Conservation (phyloP, 1,284 basidiomycete species). For the Mycena sp. region DNA sequence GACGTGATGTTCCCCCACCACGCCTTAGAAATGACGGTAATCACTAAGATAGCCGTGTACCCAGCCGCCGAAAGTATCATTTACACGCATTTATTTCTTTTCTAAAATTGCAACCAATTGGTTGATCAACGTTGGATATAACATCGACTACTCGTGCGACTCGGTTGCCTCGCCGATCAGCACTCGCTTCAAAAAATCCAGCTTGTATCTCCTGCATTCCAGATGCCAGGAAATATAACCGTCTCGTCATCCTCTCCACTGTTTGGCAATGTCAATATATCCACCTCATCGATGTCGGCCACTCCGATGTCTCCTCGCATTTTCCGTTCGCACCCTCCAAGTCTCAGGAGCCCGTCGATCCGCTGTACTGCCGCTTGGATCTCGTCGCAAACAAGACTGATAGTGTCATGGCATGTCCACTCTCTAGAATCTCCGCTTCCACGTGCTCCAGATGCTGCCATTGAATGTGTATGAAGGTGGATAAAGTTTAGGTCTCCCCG, state of each 20-base stretch:
- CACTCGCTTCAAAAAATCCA: not conserved
- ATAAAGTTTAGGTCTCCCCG: conserved; percentile 22
- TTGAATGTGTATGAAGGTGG: conserved; percentile 13
- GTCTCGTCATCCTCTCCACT: conserved; percentile 19
- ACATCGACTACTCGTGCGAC: too few species aligned
- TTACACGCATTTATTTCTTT: too few species aligned
- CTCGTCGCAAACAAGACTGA: conserved; percentile 19
- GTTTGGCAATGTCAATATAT: conserved; percentile 10
- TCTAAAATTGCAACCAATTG: too few species aligned
- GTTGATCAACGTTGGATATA: too few species aligned
- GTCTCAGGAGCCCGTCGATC: conserved; percentile 16
- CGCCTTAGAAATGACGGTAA: too few species aligned
- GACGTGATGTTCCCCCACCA: too few species aligned
- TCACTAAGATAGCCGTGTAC: too few species aligned
- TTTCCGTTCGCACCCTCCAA: conserved; percentile 19
- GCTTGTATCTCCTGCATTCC: conserved; percentile 3
- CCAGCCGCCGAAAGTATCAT: too few species aligned
- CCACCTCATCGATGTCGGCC: conserved; percentile 13
- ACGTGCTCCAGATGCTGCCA: not conserved
- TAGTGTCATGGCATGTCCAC: conserved; percentile 14
- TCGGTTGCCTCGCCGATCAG: too few species aligned
- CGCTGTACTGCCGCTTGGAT: conserved; percentile 1
- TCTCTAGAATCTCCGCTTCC: not conserved
- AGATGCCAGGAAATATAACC: conserved; percentile 9
- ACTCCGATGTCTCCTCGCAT: not conserved